Conservation (phyloP, 164 flowering plant species). For the Saururus chinensis region DNA sequence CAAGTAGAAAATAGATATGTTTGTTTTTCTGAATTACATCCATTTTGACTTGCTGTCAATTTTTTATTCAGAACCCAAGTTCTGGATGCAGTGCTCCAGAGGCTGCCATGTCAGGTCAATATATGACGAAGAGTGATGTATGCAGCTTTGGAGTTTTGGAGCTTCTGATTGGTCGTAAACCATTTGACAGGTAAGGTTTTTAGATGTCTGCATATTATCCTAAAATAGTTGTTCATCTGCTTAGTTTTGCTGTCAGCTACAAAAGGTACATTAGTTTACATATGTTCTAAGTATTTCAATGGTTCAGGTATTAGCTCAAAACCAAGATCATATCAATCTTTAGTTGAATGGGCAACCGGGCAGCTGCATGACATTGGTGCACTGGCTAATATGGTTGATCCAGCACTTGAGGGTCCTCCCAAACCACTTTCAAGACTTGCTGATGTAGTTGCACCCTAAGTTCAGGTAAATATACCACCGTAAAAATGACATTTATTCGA, state of each 20-base stretch:
- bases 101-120: conserved; percentile 84
- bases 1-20: too few relatives aligned
- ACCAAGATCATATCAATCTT: conserved; percentile 90
- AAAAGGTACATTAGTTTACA: too few relatives aligned
- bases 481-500: too few relatives aligned
- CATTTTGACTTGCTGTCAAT: too few relatives aligned
- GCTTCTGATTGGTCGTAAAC: conserved; percentile 87
- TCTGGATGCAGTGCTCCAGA: conserved; percentile 87
- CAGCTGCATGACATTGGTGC: conserved; percentile 99
- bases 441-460: conserved; percentile 89
- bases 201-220: neutral
- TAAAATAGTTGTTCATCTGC: too few relatives aligned
- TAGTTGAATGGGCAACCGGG: conserved; percentile 97
- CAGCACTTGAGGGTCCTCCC: conserved; percentile 78
- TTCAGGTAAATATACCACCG: too few relatives aligned
- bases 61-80: too few relatives aligned
- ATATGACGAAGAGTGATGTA: conserved; percentile 80
- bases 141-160: conserved; percentile 96
- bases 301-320: too few relatives aligned
- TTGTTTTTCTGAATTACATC: too few relatives aligned
- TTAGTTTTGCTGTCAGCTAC: too few relatives aligned
- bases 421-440: conserved; percentile 98
- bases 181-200: conserved; percentile 66
- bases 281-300: too few relatives aligned
- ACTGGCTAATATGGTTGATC: conserved; percentile 88